phyloP scores from a whole-genome alignment of 169 alveolate genomes.

The Plasmodium adleri region DNA sequence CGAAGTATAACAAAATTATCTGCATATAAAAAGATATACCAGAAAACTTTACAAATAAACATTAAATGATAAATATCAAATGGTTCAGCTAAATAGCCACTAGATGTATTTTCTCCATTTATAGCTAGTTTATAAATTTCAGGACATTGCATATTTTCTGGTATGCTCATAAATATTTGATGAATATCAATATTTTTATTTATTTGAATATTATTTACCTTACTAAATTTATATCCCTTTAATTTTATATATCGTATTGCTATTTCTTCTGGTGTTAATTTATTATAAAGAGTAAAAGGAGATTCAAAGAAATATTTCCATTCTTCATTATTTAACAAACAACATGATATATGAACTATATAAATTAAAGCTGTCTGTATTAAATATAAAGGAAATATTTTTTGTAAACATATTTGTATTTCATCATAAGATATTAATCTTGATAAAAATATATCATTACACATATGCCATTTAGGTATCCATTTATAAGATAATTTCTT shows the following conservation, averaged over 20 bases:
- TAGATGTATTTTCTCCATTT: slow-evolving; percentile 59
- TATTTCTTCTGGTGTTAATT: slow-evolving; percentile 75
- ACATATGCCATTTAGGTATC: slow-evolving; percentile 76
- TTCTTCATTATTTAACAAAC: slow-evolving; percentile 54
- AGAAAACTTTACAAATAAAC: slow-evolving; percentile 61
- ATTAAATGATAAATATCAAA: slow-evolving; percentile 75
- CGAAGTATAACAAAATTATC: slow-evolving; percentile 64
- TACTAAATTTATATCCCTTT: slow-evolving; percentile 44
- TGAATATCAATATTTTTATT: slow-evolving; percentile 53
- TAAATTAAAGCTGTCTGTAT: slow-evolving; percentile 72
- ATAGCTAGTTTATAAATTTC: slow-evolving; percentile 69
- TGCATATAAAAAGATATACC: slow-evolving; percentile 66
- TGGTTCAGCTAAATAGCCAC: slow-evolving; percentile 74
- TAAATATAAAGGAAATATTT: slow-evolving; percentile 65
- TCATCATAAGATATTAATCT: slow-evolving; percentile 75
- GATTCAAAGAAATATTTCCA: slow-evolving; percentile 65
- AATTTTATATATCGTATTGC: slow-evolving; percentile 64
- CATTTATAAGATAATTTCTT: slow-evolving; percentile 66
- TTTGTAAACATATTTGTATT: slow-evolving; percentile 52
- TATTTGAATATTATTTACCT: slow-evolving; percentile 17
- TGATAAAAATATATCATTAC: slow-evolving; percentile 76
- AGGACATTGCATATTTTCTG: slow-evolving; percentile 72
- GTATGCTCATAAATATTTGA: slow-evolving; percentile 66
- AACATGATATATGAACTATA: slow-evolving; percentile 74
- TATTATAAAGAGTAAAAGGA: slow-evolving; percentile 56